These are phyloP conservation scores for Malania oleifera DNA, from an alignment of 164 flowering plant species.

Conservation along the genomic window DNA sequence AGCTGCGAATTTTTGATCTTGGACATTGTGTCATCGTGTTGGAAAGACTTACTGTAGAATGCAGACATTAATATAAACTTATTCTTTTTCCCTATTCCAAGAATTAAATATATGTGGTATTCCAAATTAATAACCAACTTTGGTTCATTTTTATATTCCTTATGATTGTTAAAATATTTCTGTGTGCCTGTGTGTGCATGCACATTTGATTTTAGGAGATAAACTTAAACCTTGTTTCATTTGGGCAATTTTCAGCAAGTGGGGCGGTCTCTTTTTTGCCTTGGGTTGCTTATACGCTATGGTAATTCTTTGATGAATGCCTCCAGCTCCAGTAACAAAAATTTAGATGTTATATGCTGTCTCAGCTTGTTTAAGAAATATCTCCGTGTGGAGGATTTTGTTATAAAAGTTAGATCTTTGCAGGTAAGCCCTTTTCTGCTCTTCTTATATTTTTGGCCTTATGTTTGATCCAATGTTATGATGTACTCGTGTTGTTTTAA, in stretches of 20 bases:
- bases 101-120: too few relatives aligned
- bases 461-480: not conserved
- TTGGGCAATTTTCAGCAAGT: conserved; percentile 51
- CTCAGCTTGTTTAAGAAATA: conserved; percentile 60
- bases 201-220: not conserved
- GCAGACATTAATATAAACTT: too few relatives aligned
- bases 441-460: not conserved
- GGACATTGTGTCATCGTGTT: too few relatives aligned
- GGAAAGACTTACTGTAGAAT: too few relatives aligned
- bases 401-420: conserved; percentile 70
- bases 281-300: conserved; percentile 88
- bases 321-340: conserved; percentile 22
- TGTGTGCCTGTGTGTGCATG: not conserved
- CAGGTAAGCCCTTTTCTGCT: conserved; percentile 47
- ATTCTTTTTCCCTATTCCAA: too few relatives aligned
- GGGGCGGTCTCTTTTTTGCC: conserved; percentile 86
- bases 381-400: conserved; percentile 66
- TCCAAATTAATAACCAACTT: too few relatives aligned
- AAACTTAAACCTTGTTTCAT: not conserved
- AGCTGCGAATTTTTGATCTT: too few relatives aligned
- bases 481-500: conserved; percentile 10
- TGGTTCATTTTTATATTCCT: not conserved
- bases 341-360: conserved; percentile 38
- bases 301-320: conserved; percentile 53
- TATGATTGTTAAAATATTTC: not conserved